Evolutionary conservation across 208 protist species (phyloP).

Genomic region (Acanthamoeba royreba): DNA sequence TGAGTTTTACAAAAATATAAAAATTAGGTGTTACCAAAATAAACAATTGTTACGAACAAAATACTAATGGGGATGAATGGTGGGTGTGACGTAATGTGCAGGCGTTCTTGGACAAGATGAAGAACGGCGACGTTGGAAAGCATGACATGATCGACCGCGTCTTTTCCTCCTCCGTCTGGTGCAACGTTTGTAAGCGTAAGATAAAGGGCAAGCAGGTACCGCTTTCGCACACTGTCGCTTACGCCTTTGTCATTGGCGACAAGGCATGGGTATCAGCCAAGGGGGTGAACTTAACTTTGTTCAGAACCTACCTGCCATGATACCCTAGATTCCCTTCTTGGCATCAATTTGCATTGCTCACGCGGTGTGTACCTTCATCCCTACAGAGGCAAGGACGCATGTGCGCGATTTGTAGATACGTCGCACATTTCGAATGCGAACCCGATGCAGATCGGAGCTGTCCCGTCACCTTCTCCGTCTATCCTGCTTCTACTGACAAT

Average conservation of each 20-base stretch:
- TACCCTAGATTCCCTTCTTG: background rate
- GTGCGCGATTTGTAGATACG: background rate
- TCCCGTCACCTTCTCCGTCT: slow-evolving; percentile 10
- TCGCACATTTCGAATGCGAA: background rate
- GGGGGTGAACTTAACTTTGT: background rate
- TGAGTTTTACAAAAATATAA: background rate
- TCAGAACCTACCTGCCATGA: background rate
- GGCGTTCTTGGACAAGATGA: background rate
- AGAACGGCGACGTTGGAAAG: background rate
- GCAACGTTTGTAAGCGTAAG: slow-evolving; percentile 26
- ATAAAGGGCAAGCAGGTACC: slow-evolving; percentile 17
- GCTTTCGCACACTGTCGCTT: background rate
- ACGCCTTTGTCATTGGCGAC: background rate
- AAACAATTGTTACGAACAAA: too few relatives aligned
- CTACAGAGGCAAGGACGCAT: background rate
- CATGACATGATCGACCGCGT: background rate
- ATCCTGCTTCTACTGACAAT: background rate
- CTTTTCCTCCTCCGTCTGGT: background rate
- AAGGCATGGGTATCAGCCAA: background rate
- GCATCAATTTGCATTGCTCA: too few relatives aligned
- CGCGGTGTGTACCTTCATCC: too few relatives aligned
- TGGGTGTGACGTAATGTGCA: too few relatives aligned
- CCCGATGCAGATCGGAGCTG: background rate
- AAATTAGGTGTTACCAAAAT: too few relatives aligned
- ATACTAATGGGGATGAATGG: too few relatives aligned